phyloP scores from a whole-genome alignment of 768 basidiomycete species.

The Hygrocybe coccinea region DNA sequence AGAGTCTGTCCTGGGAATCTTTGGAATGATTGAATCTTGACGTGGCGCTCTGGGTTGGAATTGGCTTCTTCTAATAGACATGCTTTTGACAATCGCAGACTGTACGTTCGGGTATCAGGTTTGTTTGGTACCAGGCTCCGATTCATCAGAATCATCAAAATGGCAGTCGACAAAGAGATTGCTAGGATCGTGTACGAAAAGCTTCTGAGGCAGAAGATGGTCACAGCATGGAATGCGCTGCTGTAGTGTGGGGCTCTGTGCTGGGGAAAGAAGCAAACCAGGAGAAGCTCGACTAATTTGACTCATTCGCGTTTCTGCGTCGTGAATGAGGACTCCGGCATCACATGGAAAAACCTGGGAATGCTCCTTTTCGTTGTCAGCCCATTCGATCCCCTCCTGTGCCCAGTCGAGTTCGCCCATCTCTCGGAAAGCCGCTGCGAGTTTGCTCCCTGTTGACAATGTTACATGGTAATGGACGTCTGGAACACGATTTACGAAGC shows the following conservation, averaged over 20 bases:
- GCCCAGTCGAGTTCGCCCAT: slow-evolving; percentile 27
- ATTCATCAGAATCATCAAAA: too few species aligned
- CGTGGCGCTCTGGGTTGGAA: neutral
- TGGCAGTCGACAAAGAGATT: slow-evolving; percentile 20
- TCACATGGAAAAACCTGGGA: slow-evolving; percentile 26
- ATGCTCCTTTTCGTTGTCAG: slow-evolving; percentile 32
- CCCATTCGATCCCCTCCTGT: slow-evolving; percentile 29
- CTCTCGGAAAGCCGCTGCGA: neutral
- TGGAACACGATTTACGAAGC: too few species aligned
- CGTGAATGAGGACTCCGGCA: slow-evolving; percentile 22
- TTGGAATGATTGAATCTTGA: neutral
- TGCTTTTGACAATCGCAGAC: slow-evolving; percentile 15
- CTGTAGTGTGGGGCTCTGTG: too few species aligned
- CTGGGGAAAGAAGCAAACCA: too few species aligned
- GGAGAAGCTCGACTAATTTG: too few species aligned
- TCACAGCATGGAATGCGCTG: too few species aligned
- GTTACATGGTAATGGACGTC: too few species aligned
- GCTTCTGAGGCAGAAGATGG: slow-evolving; percentile 35
- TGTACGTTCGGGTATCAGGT: slow-evolving; percentile 25
- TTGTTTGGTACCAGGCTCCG: too few species aligned
- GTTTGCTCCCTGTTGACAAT: neutral
- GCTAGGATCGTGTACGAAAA: slow-evolving; percentile 44
- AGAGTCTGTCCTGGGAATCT: neutral
- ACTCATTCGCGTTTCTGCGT: slow-evolving; percentile 5
- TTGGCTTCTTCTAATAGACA: too few species aligned